Evolutionary conservation across 2,329 filamentous ascomycete genomes (phyloP).

Genomic region (Ilyonectria sp.): DNA sequence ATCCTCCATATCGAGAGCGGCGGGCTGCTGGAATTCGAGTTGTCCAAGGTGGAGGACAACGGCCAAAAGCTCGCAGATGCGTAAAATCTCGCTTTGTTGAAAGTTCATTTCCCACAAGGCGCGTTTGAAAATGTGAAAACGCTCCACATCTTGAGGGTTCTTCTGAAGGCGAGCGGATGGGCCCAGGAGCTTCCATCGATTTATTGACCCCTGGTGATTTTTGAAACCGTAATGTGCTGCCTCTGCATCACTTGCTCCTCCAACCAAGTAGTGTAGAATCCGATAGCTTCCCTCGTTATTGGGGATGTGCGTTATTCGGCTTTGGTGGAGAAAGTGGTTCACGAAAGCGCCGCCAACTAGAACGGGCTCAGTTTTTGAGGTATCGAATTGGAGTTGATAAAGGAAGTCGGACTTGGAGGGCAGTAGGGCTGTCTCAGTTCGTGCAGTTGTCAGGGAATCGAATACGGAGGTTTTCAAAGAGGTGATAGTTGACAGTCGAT

Average conservation of each 20-base stretch:
- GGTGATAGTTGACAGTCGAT: no score
- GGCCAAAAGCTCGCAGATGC: not conserved
- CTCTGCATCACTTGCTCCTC: not conserved
- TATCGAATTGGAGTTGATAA: conserved; percentile 1
- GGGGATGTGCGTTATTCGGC: not conserved
- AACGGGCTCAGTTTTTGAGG: not conserved
- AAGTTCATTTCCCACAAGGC: conserved; percentile 4
- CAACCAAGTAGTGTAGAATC: not conserved
- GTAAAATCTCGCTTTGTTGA: not conserved
- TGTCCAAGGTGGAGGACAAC: not conserved
- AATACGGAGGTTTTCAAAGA: not conserved
- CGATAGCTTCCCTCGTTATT: not conserved
- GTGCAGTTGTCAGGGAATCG: not conserved
- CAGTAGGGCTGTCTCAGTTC: not conserved
- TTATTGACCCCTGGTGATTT: not conserved
- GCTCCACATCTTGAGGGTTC: not conserved
- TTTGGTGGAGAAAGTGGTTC: not conserved
- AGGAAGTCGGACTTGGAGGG: not conserved
- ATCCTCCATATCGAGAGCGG: no score
- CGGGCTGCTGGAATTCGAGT: not conserved
- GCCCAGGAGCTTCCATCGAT: not conserved
- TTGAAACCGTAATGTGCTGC: not conserved
- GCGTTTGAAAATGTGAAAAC: not conserved
- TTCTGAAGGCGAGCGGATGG: not conserved
- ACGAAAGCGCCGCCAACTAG: not conserved